Base-by-base conservation (phyloP, 768 basidiomycete species). In the Fibroporia radiculosa region DNA sequence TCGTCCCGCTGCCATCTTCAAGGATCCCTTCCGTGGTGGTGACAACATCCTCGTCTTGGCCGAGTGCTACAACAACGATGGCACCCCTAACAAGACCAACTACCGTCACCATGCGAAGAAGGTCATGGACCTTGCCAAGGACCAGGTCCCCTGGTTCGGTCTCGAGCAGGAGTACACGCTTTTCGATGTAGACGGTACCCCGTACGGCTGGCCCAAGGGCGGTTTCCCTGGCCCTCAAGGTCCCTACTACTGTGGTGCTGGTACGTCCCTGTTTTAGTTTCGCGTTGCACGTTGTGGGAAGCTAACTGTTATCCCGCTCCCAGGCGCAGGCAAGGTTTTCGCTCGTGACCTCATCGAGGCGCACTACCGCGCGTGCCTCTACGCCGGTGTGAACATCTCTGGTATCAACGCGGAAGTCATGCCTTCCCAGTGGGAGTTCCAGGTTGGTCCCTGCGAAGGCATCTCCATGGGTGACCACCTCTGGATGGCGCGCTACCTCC, bases 391-490 rank as follows among this genome's bases (percentile, higher is more conserved):
- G 70, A 93, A 92, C 73, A 98, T 98, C 71, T 92, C 89, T 54
- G 96, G 96, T 62, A 97, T 99, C 72, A 99, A 98, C 65, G 95
- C 95, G 49, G 96, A 98, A 70, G 95, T 98, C 50, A 98, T 98
- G 95, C 95, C 96, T 13, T 83, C 93, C 45, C 96, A 99, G 66
- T 99, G 96, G 96, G 96, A 99, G 72, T 99, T 95, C 86, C 96
- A 99, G 68, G 92, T 99, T 56, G 95, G 96, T 42, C 96, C 96
- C 24, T 98, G 95, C 59, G 86, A 89, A 64, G 96, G 96, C 44
- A 97, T 98, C 65, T 74, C 84, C 48, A 95, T 98, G 92, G 96
- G 96, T 56, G 96, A 99, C 66, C 95, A 99, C 69, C 83, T 99
- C 57, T 96, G 93, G 92, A 92, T 98, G 80, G 91, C 96, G 28